Evolutionary conservation across 495 filamentous ascomycete genomes (phyloP).

Genomic region (Daldinia decipiens): DNA sequence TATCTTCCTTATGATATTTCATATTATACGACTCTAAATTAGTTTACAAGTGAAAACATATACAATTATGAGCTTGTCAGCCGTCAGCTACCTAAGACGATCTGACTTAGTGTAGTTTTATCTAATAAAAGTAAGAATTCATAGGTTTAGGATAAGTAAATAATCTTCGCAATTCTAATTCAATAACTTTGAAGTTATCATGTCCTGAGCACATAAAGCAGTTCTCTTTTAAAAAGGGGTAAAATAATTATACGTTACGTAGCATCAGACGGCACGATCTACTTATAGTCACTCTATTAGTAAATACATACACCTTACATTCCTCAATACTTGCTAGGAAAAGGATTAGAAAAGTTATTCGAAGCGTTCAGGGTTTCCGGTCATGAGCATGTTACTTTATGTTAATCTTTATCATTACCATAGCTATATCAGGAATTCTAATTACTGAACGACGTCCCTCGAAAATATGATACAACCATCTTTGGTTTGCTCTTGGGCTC

Average conservation of each 20-base stretch:
- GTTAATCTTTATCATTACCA: background rate
- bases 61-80: background rate
- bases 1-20: too few relatives aligned
- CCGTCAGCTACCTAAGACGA: background rate
- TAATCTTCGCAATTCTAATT: background rate
- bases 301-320: too few relatives aligned
- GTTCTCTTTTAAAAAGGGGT: background rate
- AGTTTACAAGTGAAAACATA: too few relatives aligned
- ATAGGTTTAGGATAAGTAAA: background rate
- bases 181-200: background rate
- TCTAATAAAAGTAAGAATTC: background rate
- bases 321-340: too few relatives aligned
- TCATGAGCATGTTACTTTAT: background rate
- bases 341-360: background rate
- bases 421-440: background rate
- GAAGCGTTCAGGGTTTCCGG: background rate
- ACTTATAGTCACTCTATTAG: too few relatives aligned
- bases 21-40: too few relatives aligned
- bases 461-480: background rate
- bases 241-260: background rate
- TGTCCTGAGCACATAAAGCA: background rate
- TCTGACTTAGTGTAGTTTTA: background rate
- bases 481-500: background rate
- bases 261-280: background rate
- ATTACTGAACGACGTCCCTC: background rate